These are phyloP conservation scores for Penicillium rolfsii DNA, from an alignment of 2,329 filamentous ascomycete genomes.

Conservation along the genomic window DNA sequence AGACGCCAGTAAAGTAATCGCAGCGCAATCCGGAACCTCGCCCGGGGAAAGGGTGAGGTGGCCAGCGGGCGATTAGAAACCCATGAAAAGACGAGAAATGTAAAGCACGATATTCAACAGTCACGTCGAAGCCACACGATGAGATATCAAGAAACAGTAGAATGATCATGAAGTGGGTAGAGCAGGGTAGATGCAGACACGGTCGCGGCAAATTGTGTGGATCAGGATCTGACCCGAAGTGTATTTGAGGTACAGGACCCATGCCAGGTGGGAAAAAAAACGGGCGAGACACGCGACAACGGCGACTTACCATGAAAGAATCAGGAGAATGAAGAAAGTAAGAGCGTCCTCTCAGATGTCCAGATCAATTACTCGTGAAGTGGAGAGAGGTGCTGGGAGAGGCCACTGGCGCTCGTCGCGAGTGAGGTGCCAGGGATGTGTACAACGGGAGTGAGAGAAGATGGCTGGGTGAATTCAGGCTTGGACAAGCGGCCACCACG, in stretches of 20 bases:
- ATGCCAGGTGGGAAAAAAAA: conserved; percentile 12
- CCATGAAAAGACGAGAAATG: conserved; percentile 7
- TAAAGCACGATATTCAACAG: not conserved
- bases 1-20: conserved; percentile 32
- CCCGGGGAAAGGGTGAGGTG: conserved; percentile 13
- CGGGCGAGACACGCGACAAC: conserved; percentile 9
- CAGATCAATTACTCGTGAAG: conserved; percentile 13
- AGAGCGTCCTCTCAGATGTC: not conserved
- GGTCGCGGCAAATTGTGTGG: conserved; percentile 35
- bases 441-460: conserved; percentile 16
- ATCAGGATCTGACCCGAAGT: conserved; percentile 32
- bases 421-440: conserved; percentile 39
- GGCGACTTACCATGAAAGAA: conserved; percentile 25
- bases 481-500: conserved; percentile 19
- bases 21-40: conserved; percentile 19
- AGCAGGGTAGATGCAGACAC: conserved; percentile 25
- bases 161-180: conserved; percentile 1
- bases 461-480: conserved; percentile 24
- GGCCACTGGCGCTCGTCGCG: conserved; percentile 8
- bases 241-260: conserved; percentile 20
- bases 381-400: not conserved
- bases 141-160: conserved; percentile 1
- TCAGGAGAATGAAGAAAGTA: not conserved
- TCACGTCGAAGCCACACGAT: conserved; percentile 5
- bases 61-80: conserved; percentile 16